Conservation (phyloP, 768 basidiomycete species). For the Mycena filopes region DNA sequence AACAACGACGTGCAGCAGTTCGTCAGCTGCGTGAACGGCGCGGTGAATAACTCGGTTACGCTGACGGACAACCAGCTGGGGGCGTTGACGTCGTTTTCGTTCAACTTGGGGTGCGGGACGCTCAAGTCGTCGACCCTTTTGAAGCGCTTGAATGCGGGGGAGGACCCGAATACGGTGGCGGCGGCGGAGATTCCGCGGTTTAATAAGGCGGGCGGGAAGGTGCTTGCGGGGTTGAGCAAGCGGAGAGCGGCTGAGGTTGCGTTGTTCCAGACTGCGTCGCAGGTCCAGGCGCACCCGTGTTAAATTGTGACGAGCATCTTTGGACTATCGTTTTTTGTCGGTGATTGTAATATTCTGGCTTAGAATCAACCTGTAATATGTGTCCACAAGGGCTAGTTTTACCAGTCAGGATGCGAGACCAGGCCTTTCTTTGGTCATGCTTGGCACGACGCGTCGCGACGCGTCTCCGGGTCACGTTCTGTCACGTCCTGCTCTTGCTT, state of each 20-base stretch:
- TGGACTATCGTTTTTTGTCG: too few relatives aligned
- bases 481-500: too few relatives aligned
- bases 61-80: constrained; percentile 46
- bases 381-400: too few relatives aligned
- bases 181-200: constrained; percentile 41
- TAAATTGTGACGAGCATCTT: too few relatives aligned
- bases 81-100: constrained; percentile 40
- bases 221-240: constrained; percentile 36
- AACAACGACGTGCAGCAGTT: constrained; percentile 38
- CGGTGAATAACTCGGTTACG: constrained; percentile 37
- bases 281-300: constrained; percentile 41
- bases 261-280: constrained; percentile 42
- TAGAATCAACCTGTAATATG: too few relatives aligned
- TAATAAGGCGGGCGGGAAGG: constrained; percentile 43
- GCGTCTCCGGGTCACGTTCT: too few relatives aligned
- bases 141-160: constrained; percentile 40
- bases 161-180: constrained; percentile 44
- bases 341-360: too few relatives aligned
- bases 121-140: constrained; percentile 41
- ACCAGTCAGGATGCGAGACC: too few relatives aligned
- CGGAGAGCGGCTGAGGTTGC: constrained; percentile 42
- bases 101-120: constrained; percentile 42
- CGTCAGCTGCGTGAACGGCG: constrained; percentile 39
- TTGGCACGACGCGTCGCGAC: too few relatives aligned
- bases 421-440: too few relatives aligned